A percentile compares a stretch with the other conserved stretches of the same genome.
Conservation (phyloP, 768 basidiomycete species). For the Lactifluus pinguis region DNA sequence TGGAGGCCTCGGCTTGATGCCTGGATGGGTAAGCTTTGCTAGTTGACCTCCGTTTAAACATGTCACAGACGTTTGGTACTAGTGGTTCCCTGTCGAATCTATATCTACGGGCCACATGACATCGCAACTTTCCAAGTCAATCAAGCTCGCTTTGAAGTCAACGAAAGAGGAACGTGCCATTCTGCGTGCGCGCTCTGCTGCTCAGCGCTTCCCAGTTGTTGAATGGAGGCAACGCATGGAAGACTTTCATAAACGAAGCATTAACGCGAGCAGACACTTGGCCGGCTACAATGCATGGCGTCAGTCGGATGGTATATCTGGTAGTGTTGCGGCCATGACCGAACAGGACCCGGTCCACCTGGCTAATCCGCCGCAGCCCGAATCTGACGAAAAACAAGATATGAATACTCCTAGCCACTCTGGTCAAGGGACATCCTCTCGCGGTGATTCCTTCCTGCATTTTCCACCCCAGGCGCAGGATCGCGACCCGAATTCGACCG, state of each 20-base stretch:
- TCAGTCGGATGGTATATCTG: conserved; percentile 54
- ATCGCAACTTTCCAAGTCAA: conserved; percentile 88
- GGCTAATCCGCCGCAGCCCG: conserved; percentile 57
- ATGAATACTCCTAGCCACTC: conserved; percentile 44
- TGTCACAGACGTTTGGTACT: conserved; percentile 2
- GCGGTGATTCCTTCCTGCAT: conserved; percentile 33
- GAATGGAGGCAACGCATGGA: conserved; percentile 96
- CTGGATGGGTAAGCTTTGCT: conserved; percentile 74
- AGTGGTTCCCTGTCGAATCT: conserved; percentile 98
- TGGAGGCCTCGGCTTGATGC: conserved; percentile 94
- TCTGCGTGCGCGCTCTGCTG: conserved; percentile 84
- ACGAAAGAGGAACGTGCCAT: conserved; percentile 86
- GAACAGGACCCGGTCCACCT: conserved; percentile 65
- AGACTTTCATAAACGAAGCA: conserved; percentile 87
- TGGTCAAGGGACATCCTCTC: conserved; percentile 43
- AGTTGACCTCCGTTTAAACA: neutral
- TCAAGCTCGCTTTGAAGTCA: conserved; percentile 90
- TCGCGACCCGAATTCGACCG: conserved; percentile 28
- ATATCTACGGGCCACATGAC: conserved; percentile 89
- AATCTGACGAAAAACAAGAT: conserved; percentile 50
- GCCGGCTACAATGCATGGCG: conserved; percentile 76
- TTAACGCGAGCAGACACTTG: conserved; percentile 54
- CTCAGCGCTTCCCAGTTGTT: conserved; percentile 94
- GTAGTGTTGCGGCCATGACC: conserved; percentile 35
- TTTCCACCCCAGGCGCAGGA: conserved; percentile 27